These are phyloP conservation scores for Fraxinus sp. DNA, from an alignment of 305 asterid species.

Conservation along the genomic window DNA sequence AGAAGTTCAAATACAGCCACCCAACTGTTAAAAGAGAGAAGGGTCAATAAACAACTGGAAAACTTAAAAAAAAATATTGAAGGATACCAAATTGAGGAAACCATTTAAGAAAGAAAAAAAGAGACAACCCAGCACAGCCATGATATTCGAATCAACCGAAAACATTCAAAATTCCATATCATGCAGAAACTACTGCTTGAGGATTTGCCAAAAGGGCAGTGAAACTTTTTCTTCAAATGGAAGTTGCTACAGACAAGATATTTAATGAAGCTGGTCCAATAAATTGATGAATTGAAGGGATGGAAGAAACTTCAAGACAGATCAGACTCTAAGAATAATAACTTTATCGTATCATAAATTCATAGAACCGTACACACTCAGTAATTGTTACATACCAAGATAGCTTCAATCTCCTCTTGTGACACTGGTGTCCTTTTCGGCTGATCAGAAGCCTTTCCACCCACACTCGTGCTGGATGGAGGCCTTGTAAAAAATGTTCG, in stretches of 20 bases:
- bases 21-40: constrained; percentile 18
- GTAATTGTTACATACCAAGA: constrained; percentile 52
- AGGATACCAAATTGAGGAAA: neutral
- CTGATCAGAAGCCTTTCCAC: constrained; percentile 88
- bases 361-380: neutral
- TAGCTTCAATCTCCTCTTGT: constrained; percentile 73
- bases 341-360: neutral
- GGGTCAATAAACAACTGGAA: constrained; percentile 1
- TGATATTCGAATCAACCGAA: neutral
- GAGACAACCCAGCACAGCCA: neutral
- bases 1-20: too few relatives aligned
- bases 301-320: neutral
- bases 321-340: neutral
- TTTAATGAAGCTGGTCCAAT: neutral
- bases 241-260: neutral
- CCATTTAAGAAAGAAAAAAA: neutral
- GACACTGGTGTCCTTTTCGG: constrained; percentile 78
- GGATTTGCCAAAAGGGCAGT: neutral
- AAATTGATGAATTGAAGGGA: neutral
- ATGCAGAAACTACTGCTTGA: neutral
- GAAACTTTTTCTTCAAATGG: too few relatives aligned
- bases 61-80: neutral
- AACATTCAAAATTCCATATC: neutral
- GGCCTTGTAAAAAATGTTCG: constrained; percentile 54
- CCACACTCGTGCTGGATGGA: constrained; percentile 41